Evolutionary conservation across 108 stramenopile genomes (phyloP), one percentile per base, ranked within the genome.

Genomic region (Skeletonema costatum): DNA sequence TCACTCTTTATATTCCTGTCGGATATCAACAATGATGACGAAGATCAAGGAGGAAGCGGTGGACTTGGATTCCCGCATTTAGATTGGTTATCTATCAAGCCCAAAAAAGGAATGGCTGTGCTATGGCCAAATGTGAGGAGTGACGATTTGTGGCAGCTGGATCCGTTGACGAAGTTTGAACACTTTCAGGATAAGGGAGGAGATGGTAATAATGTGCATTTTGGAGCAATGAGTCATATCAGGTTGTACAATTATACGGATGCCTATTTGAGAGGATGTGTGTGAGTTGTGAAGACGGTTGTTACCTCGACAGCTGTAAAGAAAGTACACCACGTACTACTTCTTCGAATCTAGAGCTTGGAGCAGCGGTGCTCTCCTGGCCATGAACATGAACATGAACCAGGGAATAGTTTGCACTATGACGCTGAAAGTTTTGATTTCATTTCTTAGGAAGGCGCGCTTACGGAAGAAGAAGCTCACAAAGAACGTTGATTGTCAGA

Each of bases 1-100:
- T 86, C 78, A 12, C 29, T 86, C 2, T 75, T 76, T 17, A 29
- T 88, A 11, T 78, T 81, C 58, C 73, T 88, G 12, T 83, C 82
- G 12, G 73, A 71, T 33, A 63, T 61, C 21, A 32, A 58, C 13
- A 53, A 65, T 12, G 36, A 56, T 36, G 29, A 60, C 31, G 51
- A 41, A 12, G 30, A 51, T 33, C 21, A 53, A 50, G n/a, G 13
- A 48, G 64, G 25, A 66, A 75, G 75, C 50, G 87, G 82, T 11
- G 33, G 59, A n/a, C 29, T 84, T 62, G 87, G 87, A 38, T 86
- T 88, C 64, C 87, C 85, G 1, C 42, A 70, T 64, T 74, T 85
- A 11, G 82, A 88, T 66, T 86, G 84, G 82, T 13, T 88, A 25
- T 36, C 42, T 12, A 31, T 86, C 4, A 46, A 61, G 53, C 83